phyloP scores from a whole-genome alignment of 2,329 filamentous ascomycete species.

The Trichoderma koningii region DNA sequence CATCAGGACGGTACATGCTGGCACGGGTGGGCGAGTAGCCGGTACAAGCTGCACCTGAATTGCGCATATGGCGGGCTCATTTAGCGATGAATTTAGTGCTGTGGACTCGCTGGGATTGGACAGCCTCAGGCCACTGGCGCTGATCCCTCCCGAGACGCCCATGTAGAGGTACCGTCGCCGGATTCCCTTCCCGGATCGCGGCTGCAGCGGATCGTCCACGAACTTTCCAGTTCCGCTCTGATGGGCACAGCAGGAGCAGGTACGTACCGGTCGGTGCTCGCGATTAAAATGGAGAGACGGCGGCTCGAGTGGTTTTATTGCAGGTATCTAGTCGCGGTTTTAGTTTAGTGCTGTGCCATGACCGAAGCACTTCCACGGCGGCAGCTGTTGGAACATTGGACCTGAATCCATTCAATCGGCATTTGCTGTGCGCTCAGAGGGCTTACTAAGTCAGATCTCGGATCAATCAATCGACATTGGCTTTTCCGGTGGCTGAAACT shows the following conservation, averaged over 20 bases:
- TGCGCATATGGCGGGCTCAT: neutral
- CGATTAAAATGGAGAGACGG: neutral
- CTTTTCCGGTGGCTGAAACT: too few relatives aligned
- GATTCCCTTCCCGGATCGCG: slow-evolving; percentile 11
- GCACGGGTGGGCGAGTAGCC: neutral
- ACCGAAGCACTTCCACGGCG: neutral
- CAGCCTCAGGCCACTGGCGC: neutral
- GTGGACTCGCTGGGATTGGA: slow-evolving; percentile 2
- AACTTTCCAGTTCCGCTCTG: neutral
- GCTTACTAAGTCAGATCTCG: neutral
- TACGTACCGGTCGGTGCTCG: neutral
- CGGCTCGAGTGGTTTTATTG: neutral
- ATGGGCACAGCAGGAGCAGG: too few relatives aligned
- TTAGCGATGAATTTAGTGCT: neutral
- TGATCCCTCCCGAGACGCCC: neutral
- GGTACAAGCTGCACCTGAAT: neutral
- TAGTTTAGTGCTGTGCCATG: neutral
- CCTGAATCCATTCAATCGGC: neutral
- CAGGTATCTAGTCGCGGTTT: neutral
- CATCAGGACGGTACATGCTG: neutral
- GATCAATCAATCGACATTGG: too few relatives aligned
- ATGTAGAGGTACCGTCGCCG: neutral
- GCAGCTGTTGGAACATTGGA: too few relatives aligned
- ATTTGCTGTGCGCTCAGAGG: neutral
- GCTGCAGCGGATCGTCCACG: slow-evolving; percentile 8